These are phyloP conservation scores for Acanthamoeba royreba DNA, from an alignment of 208 protist genomes.

Conservation along the genomic window DNA sequence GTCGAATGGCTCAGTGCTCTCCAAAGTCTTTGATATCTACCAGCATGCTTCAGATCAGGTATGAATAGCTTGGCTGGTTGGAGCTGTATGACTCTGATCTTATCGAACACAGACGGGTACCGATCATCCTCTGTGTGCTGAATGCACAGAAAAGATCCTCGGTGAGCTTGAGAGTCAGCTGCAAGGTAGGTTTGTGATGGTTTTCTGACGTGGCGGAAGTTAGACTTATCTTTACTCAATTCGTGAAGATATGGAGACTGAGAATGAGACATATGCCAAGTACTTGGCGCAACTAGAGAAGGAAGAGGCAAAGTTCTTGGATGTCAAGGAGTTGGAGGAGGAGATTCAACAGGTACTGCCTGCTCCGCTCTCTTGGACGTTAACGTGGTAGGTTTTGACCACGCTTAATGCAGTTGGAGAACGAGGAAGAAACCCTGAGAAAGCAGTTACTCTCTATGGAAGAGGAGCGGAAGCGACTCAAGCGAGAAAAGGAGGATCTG, in stretches of 20 bases:
- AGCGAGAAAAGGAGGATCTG: neutral
- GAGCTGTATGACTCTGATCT: neutral
- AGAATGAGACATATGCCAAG: neutral
- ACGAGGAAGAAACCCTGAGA: neutral
- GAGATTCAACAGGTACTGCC: neutral
- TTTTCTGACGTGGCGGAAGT: neutral
- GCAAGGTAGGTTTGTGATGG: neutral
- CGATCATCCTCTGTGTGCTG: conserved; percentile 48
- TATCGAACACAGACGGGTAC: neutral
- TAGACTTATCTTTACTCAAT: neutral
- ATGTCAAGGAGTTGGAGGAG: neutral
- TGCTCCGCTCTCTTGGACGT: neutral
- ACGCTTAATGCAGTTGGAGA: neutral
- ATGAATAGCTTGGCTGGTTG: neutral
- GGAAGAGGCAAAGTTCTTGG: neutral
- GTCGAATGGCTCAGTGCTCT: neutral
- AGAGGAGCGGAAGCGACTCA: neutral
- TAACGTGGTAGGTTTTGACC: neutral
- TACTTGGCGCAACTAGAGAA: neutral
- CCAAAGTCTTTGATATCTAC: neutral
- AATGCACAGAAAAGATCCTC: conserved; percentile 4
- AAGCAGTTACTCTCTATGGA: neutral
- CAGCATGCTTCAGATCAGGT: neutral
- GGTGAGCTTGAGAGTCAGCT: conserved; percentile 24
- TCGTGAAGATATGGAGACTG: neutral